Evolutionary conservation across 192 early-diverging fungal genomes (phyloP).

Genomic region (Coemansia aciculifera): DNA sequence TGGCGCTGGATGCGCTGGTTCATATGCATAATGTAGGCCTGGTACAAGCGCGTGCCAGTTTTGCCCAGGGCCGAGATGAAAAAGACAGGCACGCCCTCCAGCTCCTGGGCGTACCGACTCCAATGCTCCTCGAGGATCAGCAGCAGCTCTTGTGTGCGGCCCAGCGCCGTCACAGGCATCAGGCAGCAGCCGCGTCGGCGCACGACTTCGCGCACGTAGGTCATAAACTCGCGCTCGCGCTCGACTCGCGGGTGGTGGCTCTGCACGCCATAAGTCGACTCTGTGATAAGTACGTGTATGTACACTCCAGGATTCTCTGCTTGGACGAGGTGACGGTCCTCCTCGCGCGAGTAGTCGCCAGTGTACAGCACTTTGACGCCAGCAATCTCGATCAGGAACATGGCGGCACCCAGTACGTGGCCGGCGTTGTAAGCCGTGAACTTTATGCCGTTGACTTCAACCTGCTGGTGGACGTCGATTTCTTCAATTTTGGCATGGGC

Average conservation of each 20-base stretch:
- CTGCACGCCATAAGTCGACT: conserved; percentile 96
- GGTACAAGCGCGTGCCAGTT: conserved; percentile 95
- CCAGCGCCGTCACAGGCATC: conserved; percentile 96
- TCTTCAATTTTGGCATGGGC: conserved; percentile 90
- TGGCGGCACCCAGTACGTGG: conserved; percentile 96
- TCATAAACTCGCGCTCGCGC: conserved; percentile 86
- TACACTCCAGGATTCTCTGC: conserved; percentile 86
- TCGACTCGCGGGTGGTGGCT: conserved; percentile 92
- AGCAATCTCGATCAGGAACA: conserved; percentile 92
- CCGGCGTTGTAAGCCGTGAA: conserved; percentile 98
- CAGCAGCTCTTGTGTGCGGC: conserved; percentile 93
- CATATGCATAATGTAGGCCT: conserved; percentile 99
- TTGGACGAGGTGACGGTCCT: conserved; percentile 97
- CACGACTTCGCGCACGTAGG: conserved; percentile 81
- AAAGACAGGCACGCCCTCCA: conserved; percentile 92
- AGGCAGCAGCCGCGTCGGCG: conserved; percentile 86
- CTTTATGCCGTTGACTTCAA: conserved; percentile 92
- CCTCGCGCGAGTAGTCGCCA: conserved; percentile 98
- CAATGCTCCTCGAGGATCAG: conserved; percentile 98
- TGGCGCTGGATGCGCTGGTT: conserved; percentile 90
- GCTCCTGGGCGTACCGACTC: conserved; percentile 75
- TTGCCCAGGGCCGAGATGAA: conserved; percentile 95
- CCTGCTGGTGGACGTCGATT: conserved; percentile 94
- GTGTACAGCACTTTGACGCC: conserved; percentile 93
- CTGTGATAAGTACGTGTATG: conserved; percentile 92